phyloP scores from a whole-genome alignment of 306 rosid species.

The Lotus japonicus region DNA sequence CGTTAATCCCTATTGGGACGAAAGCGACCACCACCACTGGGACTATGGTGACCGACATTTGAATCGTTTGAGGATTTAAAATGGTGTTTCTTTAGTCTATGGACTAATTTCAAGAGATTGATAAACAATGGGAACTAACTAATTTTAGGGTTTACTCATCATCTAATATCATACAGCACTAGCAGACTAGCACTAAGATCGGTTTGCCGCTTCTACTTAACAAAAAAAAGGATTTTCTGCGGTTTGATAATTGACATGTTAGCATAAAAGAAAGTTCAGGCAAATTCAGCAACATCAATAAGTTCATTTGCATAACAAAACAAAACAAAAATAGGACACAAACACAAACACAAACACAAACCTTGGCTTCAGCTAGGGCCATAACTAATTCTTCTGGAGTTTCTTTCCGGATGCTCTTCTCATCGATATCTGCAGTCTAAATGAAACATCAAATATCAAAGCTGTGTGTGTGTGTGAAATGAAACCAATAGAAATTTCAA shows the following conservation, averaged over 20 bases:
- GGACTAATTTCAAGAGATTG: too few species aligned
- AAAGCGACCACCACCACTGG: too few species aligned
- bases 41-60: too few species aligned
- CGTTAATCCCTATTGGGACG: too few species aligned
- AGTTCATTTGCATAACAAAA: neutral
- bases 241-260: neutral
- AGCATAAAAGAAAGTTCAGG: neutral
- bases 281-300: neutral
- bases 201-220: neutral
- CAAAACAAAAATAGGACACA: neutral
- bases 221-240: neutral
- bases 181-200: slow-evolving; percentile 3
- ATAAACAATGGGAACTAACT: too few species aligned
- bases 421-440: slow-evolving; percentile 93
- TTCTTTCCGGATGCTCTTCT: slow-evolving; percentile 76
- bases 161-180: neutral
- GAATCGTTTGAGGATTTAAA: too few species aligned
- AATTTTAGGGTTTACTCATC: too few species aligned
- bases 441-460: neutral
- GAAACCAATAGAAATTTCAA: neutral
- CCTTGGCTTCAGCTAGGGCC: slow-evolving; percentile 97
- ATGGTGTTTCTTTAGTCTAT: too few species aligned
- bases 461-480: neutral
- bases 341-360: neutral
- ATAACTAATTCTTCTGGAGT: slow-evolving; percentile 81